Evolutionary conservation across 208 protist genomes (phyloP), one percentile per base, ranked within the genome.

Genomic region (Crithidia mellificae): DNA sequence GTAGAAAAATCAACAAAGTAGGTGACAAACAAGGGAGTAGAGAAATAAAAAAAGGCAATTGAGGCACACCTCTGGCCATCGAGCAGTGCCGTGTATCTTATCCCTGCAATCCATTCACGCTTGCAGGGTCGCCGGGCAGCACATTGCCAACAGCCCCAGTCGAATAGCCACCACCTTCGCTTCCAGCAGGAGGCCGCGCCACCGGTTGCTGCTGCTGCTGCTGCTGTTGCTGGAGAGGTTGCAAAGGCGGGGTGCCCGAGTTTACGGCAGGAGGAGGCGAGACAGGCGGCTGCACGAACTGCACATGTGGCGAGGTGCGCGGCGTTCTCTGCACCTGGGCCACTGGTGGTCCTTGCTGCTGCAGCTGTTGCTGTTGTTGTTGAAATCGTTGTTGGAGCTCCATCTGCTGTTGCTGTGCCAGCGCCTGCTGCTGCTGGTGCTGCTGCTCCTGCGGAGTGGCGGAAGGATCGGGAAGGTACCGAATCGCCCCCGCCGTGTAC

Each of bases 301-400:
- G 57, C 53, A 46, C 19, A 4, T 9, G 30, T 20, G 27, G 52
- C 7, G 52, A 9, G 9, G 52, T 20, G 30, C 12, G 52, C 52
- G n/a, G 34, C 34, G 34, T 38, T 12, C 34, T 11, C 24, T 56
- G 52, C 17, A 56, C 19, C 19, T 46, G 53, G 1, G 29, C 32
- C 19, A 46, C 30, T 0, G 30, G 53, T 41, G 53, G 34, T 14
- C 52, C 52, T 43, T 47, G 36, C 57, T 30, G 3, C 15, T 29
- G 41, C 56, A 29, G 38, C 41, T 25, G 27, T 17, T 63, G 56
- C 34, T 57, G 52, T 32, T 43, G 52, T 27, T 58, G 53, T 27
- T 44, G 53, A 29, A 44, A 32, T 43, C n/a, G 41, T 46, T 46
- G 34, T 11, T 38, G 34, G 7, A 38, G 5, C 34, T 38, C 7